A percentile compares a stretch with the other conserved stretches of the same genome.
Evolutionary conservation across 495 filamentous ascomycete species (phyloP).

Genomic region (Lichenothelia convexa): DNA sequence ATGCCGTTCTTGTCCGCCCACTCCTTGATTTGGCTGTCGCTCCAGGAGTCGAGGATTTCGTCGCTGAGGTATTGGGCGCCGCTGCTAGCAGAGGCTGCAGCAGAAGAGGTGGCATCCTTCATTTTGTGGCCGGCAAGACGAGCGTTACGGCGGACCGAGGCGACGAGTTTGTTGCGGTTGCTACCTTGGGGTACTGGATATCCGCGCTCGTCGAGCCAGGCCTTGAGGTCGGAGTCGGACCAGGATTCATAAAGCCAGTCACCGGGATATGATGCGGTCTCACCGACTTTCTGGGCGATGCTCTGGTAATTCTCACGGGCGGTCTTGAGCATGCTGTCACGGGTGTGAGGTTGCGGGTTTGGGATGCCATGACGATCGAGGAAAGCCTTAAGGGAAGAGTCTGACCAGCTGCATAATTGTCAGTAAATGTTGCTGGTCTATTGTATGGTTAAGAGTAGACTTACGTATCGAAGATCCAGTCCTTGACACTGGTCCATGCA

Average conservation of each 20-base stretch:
- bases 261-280: slow-evolving; percentile 73
- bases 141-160: slow-evolving; percentile 78
- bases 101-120: slow-evolving; percentile 38
- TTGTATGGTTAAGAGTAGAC: slow-evolving; percentile 18
- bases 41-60: slow-evolving; percentile 75
- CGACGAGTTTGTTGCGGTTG: slow-evolving; percentile 73
- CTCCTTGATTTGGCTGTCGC: slow-evolving; percentile 60
- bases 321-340: slow-evolving; percentile 61
- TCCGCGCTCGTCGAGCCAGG: slow-evolving; percentile 81
- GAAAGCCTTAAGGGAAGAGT: slow-evolving; percentile 81
- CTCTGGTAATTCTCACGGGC: slow-evolving; percentile 67
- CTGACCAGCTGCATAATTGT: slow-evolving; percentile 50
- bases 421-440: slow-evolving; percentile 10
- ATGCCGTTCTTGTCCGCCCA: slow-evolving; percentile 61
- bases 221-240: slow-evolving; percentile 58
- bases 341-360: slow-evolving; percentile 65
- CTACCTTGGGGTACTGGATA: slow-evolving; percentile 74
- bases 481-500: slow-evolving; percentile 51
- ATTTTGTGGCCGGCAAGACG: slow-evolving; percentile 52
- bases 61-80: slow-evolving; percentile 60
- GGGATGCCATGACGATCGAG: slow-evolving; percentile 76
- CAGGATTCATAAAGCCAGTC: slow-evolving; percentile 87
- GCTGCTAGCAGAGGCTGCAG: slow-evolving; percentile 44
- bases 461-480: slow-evolving; percentile 91
- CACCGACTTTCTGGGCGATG: slow-evolving; percentile 64